These are phyloP conservation scores for Solanum chacoense DNA, from an alignment of 305 asterid genomes.

Conservation along the genomic window DNA sequence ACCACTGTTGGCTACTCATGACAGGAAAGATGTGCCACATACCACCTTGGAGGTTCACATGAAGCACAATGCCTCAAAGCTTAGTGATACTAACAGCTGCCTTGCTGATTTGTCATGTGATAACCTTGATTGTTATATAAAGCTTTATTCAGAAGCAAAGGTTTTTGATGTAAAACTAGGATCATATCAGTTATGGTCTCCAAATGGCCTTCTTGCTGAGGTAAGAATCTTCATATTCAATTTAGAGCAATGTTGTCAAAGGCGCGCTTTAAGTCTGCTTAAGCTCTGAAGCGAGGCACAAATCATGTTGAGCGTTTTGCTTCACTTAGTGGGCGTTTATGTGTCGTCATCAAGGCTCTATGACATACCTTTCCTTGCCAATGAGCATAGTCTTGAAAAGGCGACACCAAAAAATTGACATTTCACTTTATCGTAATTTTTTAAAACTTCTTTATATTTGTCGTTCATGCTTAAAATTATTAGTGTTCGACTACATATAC, in stretches of 20 bases:
- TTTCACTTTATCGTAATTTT: not conserved
- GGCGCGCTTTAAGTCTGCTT: not conserved
- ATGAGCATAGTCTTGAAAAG: not conserved
- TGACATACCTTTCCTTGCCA: not conserved
- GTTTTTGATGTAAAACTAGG: conserved; percentile 74
- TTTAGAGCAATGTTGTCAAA: not conserved
- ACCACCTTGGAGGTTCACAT: conserved; percentile 75
- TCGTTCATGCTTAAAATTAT: not conserved
- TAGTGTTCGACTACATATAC: not conserved
- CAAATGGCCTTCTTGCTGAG: conserved; percentile 95
- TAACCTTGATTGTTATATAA: conserved; percentile 71
- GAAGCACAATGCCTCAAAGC: conserved; percentile 96
- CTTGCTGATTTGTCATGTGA: conserved; percentile 96
- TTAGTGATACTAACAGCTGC: conserved; percentile 52
- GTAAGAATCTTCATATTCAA: conserved; percentile 21
- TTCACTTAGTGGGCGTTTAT: not conserved
- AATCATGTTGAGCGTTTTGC: not conserved
- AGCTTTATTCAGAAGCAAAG: conserved; percentile 71
- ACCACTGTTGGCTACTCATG: conserved; percentile 27
- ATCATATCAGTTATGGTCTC: conserved; percentile 77
- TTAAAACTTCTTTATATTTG: not conserved
- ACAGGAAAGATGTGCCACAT: conserved; percentile 43
- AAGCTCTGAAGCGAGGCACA: not conserved
- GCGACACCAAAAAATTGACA: not conserved
- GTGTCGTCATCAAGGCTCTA: not conserved